These are phyloP conservation scores for Cercophora sp. DNA, from an alignment of 495 filamentous ascomycete species.

Conservation along the genomic window DNA sequence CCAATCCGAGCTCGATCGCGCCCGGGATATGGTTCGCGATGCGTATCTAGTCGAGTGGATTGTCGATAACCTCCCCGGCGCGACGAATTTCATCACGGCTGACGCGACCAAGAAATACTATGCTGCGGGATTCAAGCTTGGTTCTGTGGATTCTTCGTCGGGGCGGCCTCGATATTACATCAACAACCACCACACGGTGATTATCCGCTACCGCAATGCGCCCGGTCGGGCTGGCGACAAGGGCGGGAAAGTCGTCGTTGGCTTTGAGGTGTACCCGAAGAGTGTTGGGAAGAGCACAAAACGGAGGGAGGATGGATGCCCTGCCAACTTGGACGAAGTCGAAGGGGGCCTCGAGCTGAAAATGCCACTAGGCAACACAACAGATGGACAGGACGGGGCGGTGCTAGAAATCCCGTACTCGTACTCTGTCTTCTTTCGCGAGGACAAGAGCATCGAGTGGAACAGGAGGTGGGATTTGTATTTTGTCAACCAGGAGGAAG, in stretches of 20 bases:
- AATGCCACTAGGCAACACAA: conserved; percentile 57
- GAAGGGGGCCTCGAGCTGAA: conserved; percentile 64
- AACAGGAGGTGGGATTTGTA: conserved; percentile 86
- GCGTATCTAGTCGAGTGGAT: conserved; percentile 96
- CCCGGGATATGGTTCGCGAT: conserved; percentile 68
- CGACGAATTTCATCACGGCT: conserved; percentile 87
- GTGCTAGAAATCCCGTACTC: conserved; percentile 80
- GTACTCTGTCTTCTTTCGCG: conserved; percentile 89
- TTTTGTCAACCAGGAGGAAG: conserved; percentile 86
- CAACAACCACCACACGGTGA: conserved; percentile 88
- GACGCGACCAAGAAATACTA: conserved; percentile 90
- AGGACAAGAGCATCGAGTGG: conserved; percentile 83
- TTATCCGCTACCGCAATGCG: conserved; percentile 76
- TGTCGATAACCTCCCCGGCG: conserved; percentile 89
- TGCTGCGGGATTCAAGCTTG: conserved; percentile 91
- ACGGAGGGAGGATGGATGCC: conserved; percentile 57
- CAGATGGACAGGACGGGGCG: conserved; percentile 58
- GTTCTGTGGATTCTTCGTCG: conserved; percentile 65
- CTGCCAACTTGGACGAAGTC: conserved; percentile 58
- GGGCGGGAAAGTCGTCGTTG: conserved; percentile 80
- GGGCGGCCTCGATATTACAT: conserved; percentile 70
- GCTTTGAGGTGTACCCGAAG: conserved; percentile 90
- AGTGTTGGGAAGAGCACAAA: conserved; percentile 65
- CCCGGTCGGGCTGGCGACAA: conserved; percentile 63
- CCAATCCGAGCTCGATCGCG: conserved; percentile 63